Conservation (phyloP, 768 basidiomycete species). For the Amanita exitialis region DNA sequence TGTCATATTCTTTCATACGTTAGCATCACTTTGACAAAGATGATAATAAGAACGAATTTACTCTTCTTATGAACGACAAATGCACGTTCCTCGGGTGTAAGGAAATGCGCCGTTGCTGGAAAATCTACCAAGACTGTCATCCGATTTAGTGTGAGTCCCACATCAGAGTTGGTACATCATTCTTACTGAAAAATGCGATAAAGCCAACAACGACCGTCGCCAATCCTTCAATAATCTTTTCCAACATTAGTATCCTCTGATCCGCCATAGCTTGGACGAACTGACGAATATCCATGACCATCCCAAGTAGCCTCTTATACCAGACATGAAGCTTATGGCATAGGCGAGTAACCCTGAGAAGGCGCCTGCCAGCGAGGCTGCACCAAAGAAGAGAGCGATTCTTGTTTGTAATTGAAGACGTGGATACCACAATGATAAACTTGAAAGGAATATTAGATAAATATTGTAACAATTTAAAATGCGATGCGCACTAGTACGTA, state of each 20-base stretch:
- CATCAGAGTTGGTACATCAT: background rate
- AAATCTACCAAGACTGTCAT: slow-evolving; percentile 50
- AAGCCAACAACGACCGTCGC: slow-evolving; percentile 48
- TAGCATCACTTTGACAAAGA: background rate
- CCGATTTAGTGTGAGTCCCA: background rate
- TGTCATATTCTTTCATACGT: slow-evolving; percentile 33
- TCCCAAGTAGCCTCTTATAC: slow-evolving; percentile 33
- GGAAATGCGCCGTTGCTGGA: slow-evolving; percentile 45
- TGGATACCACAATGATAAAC: slow-evolving; percentile 62
- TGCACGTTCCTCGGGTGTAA: slow-evolving; percentile 51
- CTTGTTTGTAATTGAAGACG: slow-evolving; percentile 49
- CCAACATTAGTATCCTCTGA: background rate
- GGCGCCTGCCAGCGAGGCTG: slow-evolving; percentile 57
- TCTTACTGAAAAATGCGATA: slow-evolving; percentile 39
- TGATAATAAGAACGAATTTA: slow-evolving; percentile 15
- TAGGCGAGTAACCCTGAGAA: slow-evolving; percentile 54
- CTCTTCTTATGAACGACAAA: slow-evolving; percentile 49
- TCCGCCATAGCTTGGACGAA: background rate
- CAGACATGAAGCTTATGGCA: slow-evolving; percentile 44
- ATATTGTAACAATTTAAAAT: background rate
- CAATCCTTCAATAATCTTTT: slow-evolving; percentile 57
- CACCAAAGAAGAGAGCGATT: slow-evolving; percentile 55
- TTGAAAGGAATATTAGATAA: slow-evolving; percentile 12
- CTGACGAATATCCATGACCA: slow-evolving; percentile 67
- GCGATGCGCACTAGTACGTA: slow-evolving; percentile 50